Evolutionary conservation across 2,329 filamentous ascomycete genomes (phyloP).

Genomic region (Colletotrichum neosansevieriae): DNA sequence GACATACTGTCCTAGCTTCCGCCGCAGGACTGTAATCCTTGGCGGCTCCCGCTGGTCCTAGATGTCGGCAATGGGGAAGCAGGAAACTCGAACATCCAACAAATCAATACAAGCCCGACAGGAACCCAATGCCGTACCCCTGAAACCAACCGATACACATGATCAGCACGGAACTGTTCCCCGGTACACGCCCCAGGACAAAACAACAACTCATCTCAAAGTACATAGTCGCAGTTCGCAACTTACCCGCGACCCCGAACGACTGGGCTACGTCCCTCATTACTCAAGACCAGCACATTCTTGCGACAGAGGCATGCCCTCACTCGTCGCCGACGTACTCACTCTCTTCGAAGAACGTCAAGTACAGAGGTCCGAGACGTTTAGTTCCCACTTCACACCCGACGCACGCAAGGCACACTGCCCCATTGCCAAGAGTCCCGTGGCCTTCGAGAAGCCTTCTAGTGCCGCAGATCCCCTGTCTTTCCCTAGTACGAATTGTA

Average conservation of each 20-base stretch:
- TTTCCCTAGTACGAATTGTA: too few relatives aligned
- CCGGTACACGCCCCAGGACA: not conserved
- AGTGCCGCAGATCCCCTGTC: slow-evolving; percentile 22
- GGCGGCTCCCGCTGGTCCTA: not conserved
- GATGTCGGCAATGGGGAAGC: not conserved
- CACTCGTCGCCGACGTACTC: not conserved
- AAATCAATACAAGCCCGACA: not conserved
- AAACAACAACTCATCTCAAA: slow-evolving; percentile 13
- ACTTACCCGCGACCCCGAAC: not conserved
- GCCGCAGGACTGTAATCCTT: not conserved
- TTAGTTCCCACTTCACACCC: not conserved
- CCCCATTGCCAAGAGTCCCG: not conserved
- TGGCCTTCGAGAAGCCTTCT: slow-evolving; percentile 29
- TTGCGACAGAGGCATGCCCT: not conserved
- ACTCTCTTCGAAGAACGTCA: not conserved
- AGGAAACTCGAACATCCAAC: not conserved
- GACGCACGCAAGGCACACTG: not conserved
- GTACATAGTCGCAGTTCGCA: not conserved
- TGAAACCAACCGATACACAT: slow-evolving; percentile 5
- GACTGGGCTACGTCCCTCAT: not conserved
- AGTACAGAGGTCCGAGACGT: too few relatives aligned
- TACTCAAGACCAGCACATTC: not conserved
- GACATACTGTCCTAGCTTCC: not conserved
- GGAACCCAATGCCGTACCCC: not conserved
- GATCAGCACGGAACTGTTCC: slow-evolving; percentile 10